Base-by-base conservation (phyloP, 768 basidiomycete species). In the Suillus cothurnatus region DNA sequence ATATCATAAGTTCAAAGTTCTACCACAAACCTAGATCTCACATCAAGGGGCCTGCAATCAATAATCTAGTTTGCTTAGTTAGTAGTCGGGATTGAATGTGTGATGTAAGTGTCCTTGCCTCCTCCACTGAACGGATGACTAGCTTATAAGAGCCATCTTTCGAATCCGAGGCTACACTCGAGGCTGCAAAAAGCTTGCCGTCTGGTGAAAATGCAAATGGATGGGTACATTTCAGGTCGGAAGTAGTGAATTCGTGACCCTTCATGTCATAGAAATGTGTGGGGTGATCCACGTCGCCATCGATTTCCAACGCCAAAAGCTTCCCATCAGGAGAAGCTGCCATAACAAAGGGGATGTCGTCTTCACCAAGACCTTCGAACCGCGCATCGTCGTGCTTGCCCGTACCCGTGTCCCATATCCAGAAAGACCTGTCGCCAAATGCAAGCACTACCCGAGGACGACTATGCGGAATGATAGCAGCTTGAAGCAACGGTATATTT, bases 161-260 rank as follows among this genome's bases (percentile, higher is more conserved):
- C 9, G 56, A 57, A 57, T 38, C 36, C 3, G n/a, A 57, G 23
- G 15, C 36, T 15, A 57, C 36, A 4, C 34, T 23, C 23, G 56
- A 36, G 8, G 56, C 56, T n/a, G 56, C 56, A n/a, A 57, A 57
- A 15, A 6, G 23, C 15, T 57, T 38, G 36, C 15, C 7, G 8
- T 57, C 56, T 2, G n/a, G 36, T 38, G 56, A 57, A 57, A 57
- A 57, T 38, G 56, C 56, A 38, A 57, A 57, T 9, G 56, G 36
- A 57, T 38, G 23, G 15, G 36, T 57, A 26, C 36, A 38, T 57
- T 8, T 38, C 23, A 57, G n/a, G n/a, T n/a, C n/a, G n/a, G n/a
- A n/a, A n/a, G n/a, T n/a, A n/a, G n/a, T n/a, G 36, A 17, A 9
- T 38, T 57, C 2, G 15, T 38, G 36, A 26, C 56, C 55, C 14